Base-by-base conservation (phyloP, 768 basidiomycete species). In the Obba rivulosa region DNA sequence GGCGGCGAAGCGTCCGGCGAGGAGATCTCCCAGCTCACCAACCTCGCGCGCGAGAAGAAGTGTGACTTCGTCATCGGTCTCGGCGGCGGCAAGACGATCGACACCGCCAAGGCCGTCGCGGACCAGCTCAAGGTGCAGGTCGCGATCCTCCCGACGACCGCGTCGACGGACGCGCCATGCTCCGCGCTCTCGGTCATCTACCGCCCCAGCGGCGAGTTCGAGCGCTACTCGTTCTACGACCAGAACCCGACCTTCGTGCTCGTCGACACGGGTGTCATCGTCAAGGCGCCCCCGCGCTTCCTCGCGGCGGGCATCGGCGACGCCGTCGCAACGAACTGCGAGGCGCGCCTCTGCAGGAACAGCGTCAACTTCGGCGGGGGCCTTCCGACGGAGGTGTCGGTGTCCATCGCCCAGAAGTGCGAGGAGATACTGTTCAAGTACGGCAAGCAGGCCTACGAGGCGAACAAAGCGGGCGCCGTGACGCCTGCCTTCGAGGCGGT, bases 171-270 rank as follows among this genome's bases (percentile, higher is more conserved):
- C 55, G 63, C 63, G 18, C 63, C 63, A 3, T 65, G 63, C 55
- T 65, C 63, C 25, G 63, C 63, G 23, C 61, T 64, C 51, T 65
- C 63, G 36, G 63, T 65, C n/a, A 57, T 65, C 50, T 65, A 65
- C 58, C 54, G 51, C 41, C 57, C 58, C 20, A 40, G 46, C 18
- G 60, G 63, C 49, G 54, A 56, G 56, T 65, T 65, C 60, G 55
- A 61, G 21, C 51, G 53, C 46, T 65, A 65, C 62, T 53, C 54
- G 16, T 62, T 65, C 58, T 63, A 57, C 51, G 46, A 55, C 31
- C 54, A 60, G 53, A 63, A 65, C 53, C 63, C 63, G 31, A 49
- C 36, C 36, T 40, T 60, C 52, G 62, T 62, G 8, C 57, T 62
- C 49, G 63, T 65, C 46, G 63, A 65, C 55, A 65, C 63, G 46